Base-by-base conservation (phyloP, 495 filamentous ascomycete genomes). In the Trichoderma gamsii region DNA sequence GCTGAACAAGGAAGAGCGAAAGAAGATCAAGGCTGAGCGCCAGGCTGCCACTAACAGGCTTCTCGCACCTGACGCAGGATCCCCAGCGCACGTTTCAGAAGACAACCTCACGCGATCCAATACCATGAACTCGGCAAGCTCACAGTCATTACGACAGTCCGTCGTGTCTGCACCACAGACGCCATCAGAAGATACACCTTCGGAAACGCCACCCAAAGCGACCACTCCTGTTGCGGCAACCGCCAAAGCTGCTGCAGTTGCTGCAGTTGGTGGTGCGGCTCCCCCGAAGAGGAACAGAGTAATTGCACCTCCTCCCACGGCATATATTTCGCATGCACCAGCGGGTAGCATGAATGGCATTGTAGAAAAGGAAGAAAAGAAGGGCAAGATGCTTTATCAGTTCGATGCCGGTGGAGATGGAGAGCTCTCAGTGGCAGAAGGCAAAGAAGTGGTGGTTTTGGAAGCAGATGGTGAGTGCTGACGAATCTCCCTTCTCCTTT, bases 91-190 rank as follows among this genome's bases (percentile, higher is more conserved):
- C 61, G 75, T 82, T 68, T 74, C 81, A 23, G 84, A 86, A 71
- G 72, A 84, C 43, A 74, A 82, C 12, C 82, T 98, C 23, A 90
- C 83, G 64, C 85, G 96, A 41, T 89, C 88, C 70, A 92, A 97
- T 73, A 99, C 95, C 1, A 93, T 97, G 90, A 96, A 89, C 71
- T 96, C 93, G 27, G 79, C 96, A 32, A 93, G 90, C 76, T 97
- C 95, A 0, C 92, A 91, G 12, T 97, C 95, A 90, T 12, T 87
- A 90, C 43, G 93, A 88, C 71, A 89, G 90, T 8, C 84, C 90
- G 69, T 83, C 91, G 66, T 93, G 90, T 89, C 90, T 0, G 87
- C 82, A 1, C 76, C 81, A 6, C 83, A 82, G 63, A 77, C 85
- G 5, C 79, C 83, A 7, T 77, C 82, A 0, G 75, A 81, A 64